Evolutionary conservation across 805 yeast genomes (phyloP).

Genomic region (Brettanomyces anomalus): DNA sequence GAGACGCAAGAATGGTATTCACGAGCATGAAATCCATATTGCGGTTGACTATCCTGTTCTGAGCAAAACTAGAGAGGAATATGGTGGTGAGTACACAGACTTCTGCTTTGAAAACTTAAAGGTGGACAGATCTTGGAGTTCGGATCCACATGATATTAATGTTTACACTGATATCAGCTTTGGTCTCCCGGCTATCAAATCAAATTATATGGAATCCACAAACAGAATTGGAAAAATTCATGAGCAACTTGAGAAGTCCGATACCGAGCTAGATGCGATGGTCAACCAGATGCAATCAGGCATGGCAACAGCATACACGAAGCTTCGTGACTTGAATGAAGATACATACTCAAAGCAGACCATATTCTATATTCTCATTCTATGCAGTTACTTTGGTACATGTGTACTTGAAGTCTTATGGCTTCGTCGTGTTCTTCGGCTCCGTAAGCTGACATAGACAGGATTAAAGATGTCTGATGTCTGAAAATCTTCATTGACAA

Average conservation of each 20-base stretch:
- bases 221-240: slow-evolving; percentile 9
- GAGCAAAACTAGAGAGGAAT: slow-evolving; percentile 7
- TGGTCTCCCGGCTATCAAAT: slow-evolving; percentile 19
- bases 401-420: neutral
- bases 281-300: slow-evolving; percentile 8
- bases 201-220: slow-evolving; percentile 14
- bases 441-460: neutral
- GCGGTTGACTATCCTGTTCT: slow-evolving; percentile 17
- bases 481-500: no score
- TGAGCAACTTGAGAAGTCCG: slow-evolving; percentile 9
- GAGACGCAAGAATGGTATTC: slow-evolving; percentile 18
- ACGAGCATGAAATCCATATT: slow-evolving; percentile 10
- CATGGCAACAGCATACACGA: slow-evolving; percentile 12
- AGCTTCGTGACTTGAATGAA: slow-evolving; percentile 21
- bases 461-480: no score
- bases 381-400: slow-evolving; percentile 3
- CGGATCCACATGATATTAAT: slow-evolving; percentile 10
- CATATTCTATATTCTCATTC: slow-evolving; percentile 4
- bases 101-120: slow-evolving; percentile 25
- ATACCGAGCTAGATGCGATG: slow-evolving; percentile 14
- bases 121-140: slow-evolving; percentile 23
- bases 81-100: slow-evolving; percentile 16
- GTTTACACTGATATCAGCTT: slow-evolving; percentile 15
- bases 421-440: neutral
- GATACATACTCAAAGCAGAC: slow-evolving; percentile 14